Evolutionary conservation across 208 protist species (phyloP), one percentile per base, ranked within the genome.

Genomic region (Herpetomonas tarakana): DNA sequence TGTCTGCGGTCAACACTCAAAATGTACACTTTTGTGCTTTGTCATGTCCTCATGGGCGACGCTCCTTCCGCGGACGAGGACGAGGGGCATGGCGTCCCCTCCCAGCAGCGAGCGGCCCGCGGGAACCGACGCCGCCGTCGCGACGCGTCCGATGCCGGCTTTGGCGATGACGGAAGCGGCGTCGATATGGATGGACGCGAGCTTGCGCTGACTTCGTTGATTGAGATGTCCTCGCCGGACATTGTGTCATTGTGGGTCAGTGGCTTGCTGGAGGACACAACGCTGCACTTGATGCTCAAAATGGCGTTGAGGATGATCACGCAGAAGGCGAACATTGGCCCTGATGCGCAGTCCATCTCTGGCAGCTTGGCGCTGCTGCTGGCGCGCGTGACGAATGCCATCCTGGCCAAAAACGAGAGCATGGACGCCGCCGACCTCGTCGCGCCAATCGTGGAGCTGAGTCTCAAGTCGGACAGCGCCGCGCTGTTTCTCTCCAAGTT

Each of bases 161-260:
- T 95, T 52, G 86, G 82, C 52, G 86, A 91, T 50, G 89, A 95
- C 65, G 73, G 55, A 19, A 95, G 86, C 59, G 89, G 89, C n/a
- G 89, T 95, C 1, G 86, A 92, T 60, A 76, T 92, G 71, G 86
- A 93, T 70, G 89, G 89, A n/a, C 78, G 89, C 27, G 83, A 95
- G 54, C 66, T 91, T 25, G 89, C 79, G 19, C 62, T 95, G 57
- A 88, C 81, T n/a, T 71, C 79, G 7, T 65, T 95, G 21, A 76
- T 93, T 12, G 88, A 95, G 39, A 35, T 91, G 1, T 91, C 68
- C 68, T 84, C 83, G 22, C 52, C 71, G 2, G 88, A 92, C 45
- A 65, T 92, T 0, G 60, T 72, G 28, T 46, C 52, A n/a, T 41
- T 95, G 28, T 95, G 89, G 86, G 61, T 59, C 2, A 64, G 78